These are phyloP conservation scores for Candida tallmaniae DNA, from an alignment of 805 yeast genomes.

Conservation along the genomic window DNA sequence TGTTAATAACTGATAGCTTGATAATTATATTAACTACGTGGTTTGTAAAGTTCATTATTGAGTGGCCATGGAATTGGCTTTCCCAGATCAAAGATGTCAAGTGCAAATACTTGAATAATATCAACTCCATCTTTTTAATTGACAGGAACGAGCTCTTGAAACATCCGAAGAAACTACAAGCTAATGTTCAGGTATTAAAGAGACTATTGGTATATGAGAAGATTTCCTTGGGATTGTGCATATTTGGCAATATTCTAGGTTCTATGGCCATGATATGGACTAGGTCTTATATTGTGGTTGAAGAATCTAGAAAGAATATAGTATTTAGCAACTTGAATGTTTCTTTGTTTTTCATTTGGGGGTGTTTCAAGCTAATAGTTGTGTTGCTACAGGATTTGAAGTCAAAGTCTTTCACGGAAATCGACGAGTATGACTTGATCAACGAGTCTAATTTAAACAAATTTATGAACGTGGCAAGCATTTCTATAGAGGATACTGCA, in stretches of 20 bases:
- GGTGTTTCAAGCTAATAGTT: slow-evolving; percentile 21
- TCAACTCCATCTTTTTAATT: slow-evolving; percentile 11
- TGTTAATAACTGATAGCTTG: slow-evolving; percentile 27
- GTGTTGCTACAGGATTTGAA: slow-evolving; percentile 7
- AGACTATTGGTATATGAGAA: slow-evolving; percentile 7
- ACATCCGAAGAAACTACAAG: not conserved
- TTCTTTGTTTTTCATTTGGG: slow-evolving; percentile 26
- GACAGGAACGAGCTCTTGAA: not conserved
- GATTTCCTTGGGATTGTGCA: slow-evolving; percentile 21
- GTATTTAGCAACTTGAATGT: slow-evolving; percentile 36
- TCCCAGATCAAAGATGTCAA: slow-evolving; percentile 18
- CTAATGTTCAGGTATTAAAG: slow-evolving; percentile 1
- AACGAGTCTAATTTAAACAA: slow-evolving; percentile 10
- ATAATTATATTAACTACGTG: slow-evolving; percentile 29
- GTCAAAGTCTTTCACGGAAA: slow-evolving; percentile 1
- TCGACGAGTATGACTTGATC: slow-evolving; percentile 12
- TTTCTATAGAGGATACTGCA: no score
- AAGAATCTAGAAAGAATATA: slow-evolving; percentile 18
- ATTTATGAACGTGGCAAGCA: no score
- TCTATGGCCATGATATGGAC: slow-evolving; percentile 25
- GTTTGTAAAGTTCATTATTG: slow-evolving; percentile 28
- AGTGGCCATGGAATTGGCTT: slow-evolving; percentile 44
- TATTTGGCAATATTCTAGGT: slow-evolving; percentile 23
- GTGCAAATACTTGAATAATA: slow-evolving; percentile 12
- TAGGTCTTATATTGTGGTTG: slow-evolving; percentile 21